Base-by-base conservation (phyloP, 805 yeast genomes). In the Kluyveromyces lactis region DNA sequence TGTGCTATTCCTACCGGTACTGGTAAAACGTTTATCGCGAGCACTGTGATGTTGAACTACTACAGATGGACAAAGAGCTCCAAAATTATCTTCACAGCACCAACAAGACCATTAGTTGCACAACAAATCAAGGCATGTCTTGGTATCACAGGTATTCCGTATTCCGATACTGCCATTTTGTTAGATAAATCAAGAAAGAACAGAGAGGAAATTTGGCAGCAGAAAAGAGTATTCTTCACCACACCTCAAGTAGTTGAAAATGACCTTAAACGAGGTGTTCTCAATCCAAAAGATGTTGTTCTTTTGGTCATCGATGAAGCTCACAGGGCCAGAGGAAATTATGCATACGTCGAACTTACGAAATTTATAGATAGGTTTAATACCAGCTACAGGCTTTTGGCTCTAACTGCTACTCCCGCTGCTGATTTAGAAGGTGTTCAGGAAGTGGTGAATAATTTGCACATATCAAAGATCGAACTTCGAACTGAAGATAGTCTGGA, bases 191-290 rank as follows among this genome's bases (percentile, higher is more conserved):
- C 69, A 48, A 55, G 81, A 64, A 62, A 63, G 10, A 79, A 81
- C 45, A 69, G 99, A 43, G 77, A 71, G 2, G 78, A 74, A 23
- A 77, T 84, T n/a, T 92, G 97, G 97, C 63, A 66, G 13, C 55
- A 68, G 2, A 83, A 81, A 49, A 67, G 87, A 27, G 86, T 94
- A 0, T 85, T 92, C 51, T 92, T 92, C 55, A 78, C 96, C 1
- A 92, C 99, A 0, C 98, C 99, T 0, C 98, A 92, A 52, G 94
- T 89, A 4, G 89, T 92, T 3, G 95, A 86, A 46, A 87, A 87
- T 60, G 99, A 92, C 60, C 66, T 92, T 45, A 69, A 73, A 31
- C 64, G 76, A 28, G 96, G 96, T 0, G 64, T 75, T 1, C 62
- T 90, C 18, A 77, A 86, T 52, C 95, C 97, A 0, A 80, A 76